Evolutionary conservation across 1,139 yeast species (phyloP).

Genomic region (Sporopachydermia cereana): DNA sequence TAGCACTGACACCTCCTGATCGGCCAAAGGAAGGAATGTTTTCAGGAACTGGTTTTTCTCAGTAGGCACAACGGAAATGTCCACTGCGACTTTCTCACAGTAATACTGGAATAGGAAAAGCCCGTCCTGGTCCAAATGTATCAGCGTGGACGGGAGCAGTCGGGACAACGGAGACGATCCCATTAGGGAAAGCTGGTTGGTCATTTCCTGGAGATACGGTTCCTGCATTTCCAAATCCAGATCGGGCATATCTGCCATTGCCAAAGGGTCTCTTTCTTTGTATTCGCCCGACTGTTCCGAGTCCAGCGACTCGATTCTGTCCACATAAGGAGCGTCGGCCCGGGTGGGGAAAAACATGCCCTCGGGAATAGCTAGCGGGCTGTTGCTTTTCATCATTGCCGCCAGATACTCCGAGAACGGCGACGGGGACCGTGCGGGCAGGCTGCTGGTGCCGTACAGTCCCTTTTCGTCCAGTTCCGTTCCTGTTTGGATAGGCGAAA

Average conservation of each 20-base stretch:
- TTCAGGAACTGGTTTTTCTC: constrained; percentile 58
- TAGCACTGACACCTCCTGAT: constrained; percentile 52
- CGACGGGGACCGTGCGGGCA: not conserved
- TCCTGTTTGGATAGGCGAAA: not conserved
- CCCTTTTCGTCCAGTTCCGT: not conserved
- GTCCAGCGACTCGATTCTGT: constrained; percentile 3
- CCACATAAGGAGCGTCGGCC: not conserved
- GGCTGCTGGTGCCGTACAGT: not conserved
- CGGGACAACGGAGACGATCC: not conserved
- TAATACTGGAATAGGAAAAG: constrained; percentile 52
- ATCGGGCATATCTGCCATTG: not conserved
- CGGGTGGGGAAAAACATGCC: constrained; percentile 2
- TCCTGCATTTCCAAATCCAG: not conserved
- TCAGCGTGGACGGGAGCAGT: not conserved
- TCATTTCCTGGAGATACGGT: not conserved
- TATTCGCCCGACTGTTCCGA: not conserved
- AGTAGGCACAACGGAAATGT: constrained; percentile 54
- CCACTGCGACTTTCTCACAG: constrained; percentile 43
- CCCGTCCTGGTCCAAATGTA: constrained; percentile 32
- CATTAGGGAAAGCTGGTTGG: not conserved
- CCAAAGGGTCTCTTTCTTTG: not conserved
- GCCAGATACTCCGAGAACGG: constrained; percentile 1
- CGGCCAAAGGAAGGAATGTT: constrained; percentile 72
- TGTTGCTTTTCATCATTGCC: not conserved
- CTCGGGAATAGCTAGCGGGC: not conserved